phyloP scores from a whole-genome alignment of 2,329 filamentous ascomycete species.

The Tolypocladium album region DNA sequence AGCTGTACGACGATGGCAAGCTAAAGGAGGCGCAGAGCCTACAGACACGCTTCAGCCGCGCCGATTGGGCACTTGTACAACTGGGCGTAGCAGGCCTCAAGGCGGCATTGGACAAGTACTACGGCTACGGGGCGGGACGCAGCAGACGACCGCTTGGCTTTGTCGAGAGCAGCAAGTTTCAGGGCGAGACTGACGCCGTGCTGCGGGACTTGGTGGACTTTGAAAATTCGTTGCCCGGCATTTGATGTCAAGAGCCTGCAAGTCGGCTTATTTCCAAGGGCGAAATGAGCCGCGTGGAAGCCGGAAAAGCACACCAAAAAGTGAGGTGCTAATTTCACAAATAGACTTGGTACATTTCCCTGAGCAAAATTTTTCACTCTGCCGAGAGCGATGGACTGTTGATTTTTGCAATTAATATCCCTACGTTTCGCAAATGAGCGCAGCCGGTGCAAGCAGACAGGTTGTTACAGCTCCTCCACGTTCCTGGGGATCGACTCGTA shows the following conservation, averaged over 20 bases:
- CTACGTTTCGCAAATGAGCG: neutral
- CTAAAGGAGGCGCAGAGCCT: conserved; percentile 22
- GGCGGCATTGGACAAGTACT: conserved; percentile 6
- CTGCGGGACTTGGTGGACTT: conserved; percentile 10
- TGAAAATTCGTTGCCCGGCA: conserved; percentile 8
- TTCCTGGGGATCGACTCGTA: too few relatives aligned
- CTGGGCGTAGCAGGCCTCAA: conserved; percentile 17
- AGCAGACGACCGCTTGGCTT: conserved; percentile 14
- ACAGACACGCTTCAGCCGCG: conserved; percentile 19
- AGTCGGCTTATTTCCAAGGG: too few relatives aligned
- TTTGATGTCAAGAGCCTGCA: neutral
- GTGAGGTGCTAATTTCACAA: neutral
- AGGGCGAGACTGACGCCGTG: conserved; percentile 9
- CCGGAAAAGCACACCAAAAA: neutral
- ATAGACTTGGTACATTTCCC: neutral
- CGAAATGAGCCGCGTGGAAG: neutral
- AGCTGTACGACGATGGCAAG: conserved; percentile 20
- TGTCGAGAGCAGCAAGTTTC: conserved; percentile 10
- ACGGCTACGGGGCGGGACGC: conserved; percentile 7
- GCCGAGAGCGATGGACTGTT: too few relatives aligned
- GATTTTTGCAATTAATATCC: neutral
- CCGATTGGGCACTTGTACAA: conserved; percentile 18
- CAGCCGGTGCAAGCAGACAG: neutral
- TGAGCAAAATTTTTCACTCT: neutral
- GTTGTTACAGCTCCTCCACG: too few relatives aligned